Evolutionary conservation across 2,329 filamentous ascomycete species (phyloP), one percentile per base, ranked within the genome.

Genomic region (Fusarium floridanum): DNA sequence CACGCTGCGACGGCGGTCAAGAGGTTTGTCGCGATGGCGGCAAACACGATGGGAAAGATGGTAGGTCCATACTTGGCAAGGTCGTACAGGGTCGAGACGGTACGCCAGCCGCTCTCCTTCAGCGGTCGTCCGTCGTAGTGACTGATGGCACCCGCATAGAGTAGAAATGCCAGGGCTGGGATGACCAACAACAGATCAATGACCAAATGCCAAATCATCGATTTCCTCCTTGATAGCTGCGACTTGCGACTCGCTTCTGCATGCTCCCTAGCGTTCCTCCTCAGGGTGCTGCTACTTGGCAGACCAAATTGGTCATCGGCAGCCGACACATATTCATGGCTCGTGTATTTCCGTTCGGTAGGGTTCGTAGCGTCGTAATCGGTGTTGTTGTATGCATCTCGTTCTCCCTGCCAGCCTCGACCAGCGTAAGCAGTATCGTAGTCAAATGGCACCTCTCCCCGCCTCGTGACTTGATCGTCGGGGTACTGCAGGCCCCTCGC

Each of bases 31-130:
- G 66, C 66, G 10, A 53, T 43, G 22, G 66, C 66, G 4, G 66
- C 61, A 34, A 68, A 65, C 4, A 64, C 36, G 24, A 68, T 68
- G 7, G 66, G 66, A 12, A 68, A 68, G 16, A 60, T 6, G 6
- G 61, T 64, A 20, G 66, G 66, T 6, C 60, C 60, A 34, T 68
- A 65, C 14, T 17, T 22, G 17, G 61, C 43, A 7, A 61, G 37
- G 27, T 50, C 55, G 27, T 16, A 43, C 24, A 64, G 22, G 5
- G 24, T 60, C 7, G 55, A 50, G 16, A 55, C 39, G 16, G 12
- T 34, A 16, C 63, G 39, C n/a, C 27, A 59, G 56, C 56, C 56
- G 63, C 24, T 16, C 17, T 61, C 37, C 12, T 10, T 45, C 11
- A 53, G 32, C 3, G 66, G 61, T 7, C 62, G 16, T 14, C 66